Evolutionary conservation across 1,284 basidiomycete genomes (phyloP), one percentile per base, ranked within the genome.

Genomic region (Sporisorium iseilematis-ciliati): DNA sequence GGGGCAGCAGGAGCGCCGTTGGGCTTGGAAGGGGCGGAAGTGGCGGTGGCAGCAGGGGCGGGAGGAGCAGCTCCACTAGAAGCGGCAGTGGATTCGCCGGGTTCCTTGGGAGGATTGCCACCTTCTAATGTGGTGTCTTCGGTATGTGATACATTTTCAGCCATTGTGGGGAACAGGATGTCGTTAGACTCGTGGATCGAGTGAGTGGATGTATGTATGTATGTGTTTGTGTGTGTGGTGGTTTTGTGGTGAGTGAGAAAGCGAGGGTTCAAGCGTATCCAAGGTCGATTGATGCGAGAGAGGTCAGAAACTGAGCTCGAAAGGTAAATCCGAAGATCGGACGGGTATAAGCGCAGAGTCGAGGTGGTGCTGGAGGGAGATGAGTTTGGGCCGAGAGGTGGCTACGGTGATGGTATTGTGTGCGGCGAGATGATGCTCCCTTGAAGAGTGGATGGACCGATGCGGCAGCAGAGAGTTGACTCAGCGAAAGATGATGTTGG

Each of bases 71-170:
- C 33, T n/a, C n/a, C n/a, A n/a, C n/a, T n/a, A n/a, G n/a, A n/a
- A 51, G 55, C 26, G 14, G 55, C 33, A 23, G 42, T 64, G 25
- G 57, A 21, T 55, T 76, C 74, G 43, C 59, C 74, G 2, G 74
- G 74, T 21, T 76, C 73, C 43, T 71, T 75, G 54, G 73, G 54
- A 40, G 73, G 54, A 29, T 56, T 61, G 51, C 68, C 65, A 7
- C 63, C 65, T 67, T 75, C 68, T 65, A 58, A 60, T 49, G 64
- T 41, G 60, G 59, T 48, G n/a, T 69, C 68, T 49, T 75, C 60
- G 33, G 68, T 68, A 60, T 64, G 60, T 64, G 73, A 55, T 23
- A 43, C 29, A 61, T 57, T 60, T 33, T 57, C 48, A 10, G 65
- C 55, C 62, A 64, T 67, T 48, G 38, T 35, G 11, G 43, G 3